phyloP scores from a whole-genome alignment of 2,329 filamentous ascomycete genomes.

The Pseudocercospora fuligena region DNA sequence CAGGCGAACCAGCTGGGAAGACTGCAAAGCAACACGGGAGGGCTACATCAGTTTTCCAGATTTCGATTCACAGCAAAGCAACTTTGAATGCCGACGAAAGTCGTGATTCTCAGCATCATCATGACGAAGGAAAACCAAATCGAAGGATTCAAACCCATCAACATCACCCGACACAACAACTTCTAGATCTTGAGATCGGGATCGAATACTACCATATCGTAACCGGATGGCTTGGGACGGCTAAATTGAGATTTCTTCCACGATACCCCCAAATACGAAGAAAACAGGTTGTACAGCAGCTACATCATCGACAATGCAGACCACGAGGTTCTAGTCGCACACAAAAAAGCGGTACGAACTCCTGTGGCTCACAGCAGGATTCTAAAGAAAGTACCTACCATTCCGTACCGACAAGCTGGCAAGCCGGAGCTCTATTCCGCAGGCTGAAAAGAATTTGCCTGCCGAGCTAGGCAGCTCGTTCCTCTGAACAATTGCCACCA shows the following conservation, averaged over 20 bases:
- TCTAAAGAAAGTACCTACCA: neutral
- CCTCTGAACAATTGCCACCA: too few relatives aligned
- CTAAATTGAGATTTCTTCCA: slow-evolving; percentile 3
- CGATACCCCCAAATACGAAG: neutral
- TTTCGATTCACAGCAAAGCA: slow-evolving; percentile 34
- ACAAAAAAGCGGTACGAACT: neutral
- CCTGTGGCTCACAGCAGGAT: neutral
- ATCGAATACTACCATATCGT: neutral
- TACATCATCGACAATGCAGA: neutral
- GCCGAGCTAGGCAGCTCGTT: too few relatives aligned
- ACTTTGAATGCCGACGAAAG: slow-evolving; percentile 8
- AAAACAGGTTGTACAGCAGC: slow-evolving; percentile 1
- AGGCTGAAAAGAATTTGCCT: neutral
- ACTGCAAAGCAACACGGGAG: slow-evolving; percentile 37
- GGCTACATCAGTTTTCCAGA: slow-evolving; percentile 43
- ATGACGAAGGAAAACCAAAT: neutral
- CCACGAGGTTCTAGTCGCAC: neutral
- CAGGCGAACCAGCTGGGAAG: slow-evolving; percentile 39
- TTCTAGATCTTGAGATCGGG: neutral
- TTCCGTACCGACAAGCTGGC: neutral
- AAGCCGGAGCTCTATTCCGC: neutral
- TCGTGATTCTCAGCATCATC: neutral
- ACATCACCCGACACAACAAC: neutral
- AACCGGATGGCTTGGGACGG: neutral
- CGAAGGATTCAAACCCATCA: neutral